These are phyloP conservation scores for Lagerstroemia speciosa DNA, from an alignment of 345 rosid species.

Conservation along the genomic window DNA sequence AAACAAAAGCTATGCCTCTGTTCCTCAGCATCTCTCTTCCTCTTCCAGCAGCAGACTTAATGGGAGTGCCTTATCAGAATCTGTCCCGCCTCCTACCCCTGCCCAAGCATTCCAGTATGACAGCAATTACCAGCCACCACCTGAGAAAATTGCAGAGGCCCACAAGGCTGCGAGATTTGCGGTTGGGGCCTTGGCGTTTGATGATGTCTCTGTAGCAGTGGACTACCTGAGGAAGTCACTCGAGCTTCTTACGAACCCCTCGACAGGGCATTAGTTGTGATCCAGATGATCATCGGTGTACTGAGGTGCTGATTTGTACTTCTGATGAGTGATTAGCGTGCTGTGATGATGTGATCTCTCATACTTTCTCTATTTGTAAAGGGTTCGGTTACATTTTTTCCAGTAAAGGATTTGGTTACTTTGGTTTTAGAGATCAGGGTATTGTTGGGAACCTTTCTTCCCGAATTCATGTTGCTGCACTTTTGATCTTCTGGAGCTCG, in stretches of 20 bases:
- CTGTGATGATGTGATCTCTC: background rate
- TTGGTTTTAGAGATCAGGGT: background rate
- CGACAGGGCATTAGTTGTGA: conserved; percentile 21
- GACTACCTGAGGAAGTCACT: conserved; percentile 74
- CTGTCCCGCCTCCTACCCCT: conserved; percentile 28
- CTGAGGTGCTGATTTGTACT: background rate
- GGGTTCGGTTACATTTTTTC: background rate
- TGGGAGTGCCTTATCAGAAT: conserved; percentile 29
- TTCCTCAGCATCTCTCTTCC: conserved; percentile 36
- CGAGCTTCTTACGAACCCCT: conserved; percentile 70
- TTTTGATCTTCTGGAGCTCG: background rate
- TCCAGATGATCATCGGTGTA: background rate
- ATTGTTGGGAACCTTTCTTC: background rate
- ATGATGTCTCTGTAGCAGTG: conserved; percentile 80
- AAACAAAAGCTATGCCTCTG: conserved; percentile 41
- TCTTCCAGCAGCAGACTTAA: conserved; percentile 27
- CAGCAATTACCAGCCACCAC: conserved; percentile 74
- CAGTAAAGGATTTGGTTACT: background rate
- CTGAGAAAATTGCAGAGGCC: conserved; percentile 84
- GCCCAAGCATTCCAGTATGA: conserved; percentile 54
- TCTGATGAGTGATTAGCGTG: background rate
- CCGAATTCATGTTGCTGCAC: background rate
- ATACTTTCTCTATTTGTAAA: background rate
- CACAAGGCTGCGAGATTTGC: conserved; percentile 98
- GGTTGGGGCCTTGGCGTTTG: conserved; percentile 93